Percentiles rank a stretch among this genome's conserved stretches.
phyloP scores from a whole-genome alignment of 2,329 filamentous ascomycete species.

The Trichoderma endophyticum region DNA sequence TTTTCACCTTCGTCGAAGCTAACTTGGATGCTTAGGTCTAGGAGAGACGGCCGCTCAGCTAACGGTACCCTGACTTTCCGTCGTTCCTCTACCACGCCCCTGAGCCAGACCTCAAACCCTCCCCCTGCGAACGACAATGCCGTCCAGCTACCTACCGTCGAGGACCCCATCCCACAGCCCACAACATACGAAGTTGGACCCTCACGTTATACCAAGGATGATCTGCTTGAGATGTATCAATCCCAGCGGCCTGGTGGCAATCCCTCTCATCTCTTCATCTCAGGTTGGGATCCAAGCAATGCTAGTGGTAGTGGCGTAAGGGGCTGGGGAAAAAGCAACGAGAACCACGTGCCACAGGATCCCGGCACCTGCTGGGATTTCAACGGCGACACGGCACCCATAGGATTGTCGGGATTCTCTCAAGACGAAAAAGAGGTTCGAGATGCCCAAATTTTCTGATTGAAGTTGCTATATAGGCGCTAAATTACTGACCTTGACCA shows the following conservation, averaged over 20 bases:
- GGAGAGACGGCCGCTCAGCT: constrained; percentile 54
- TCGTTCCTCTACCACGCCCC: constrained; percentile 58
- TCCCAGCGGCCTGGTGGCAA: constrained; percentile 47
- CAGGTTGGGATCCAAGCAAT: constrained; percentile 75
- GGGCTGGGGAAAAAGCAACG: constrained; percentile 74
- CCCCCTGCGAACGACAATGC: constrained; percentile 37
- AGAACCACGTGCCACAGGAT: constrained; percentile 70
- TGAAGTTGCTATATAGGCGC: not conserved
- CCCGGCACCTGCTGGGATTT: constrained; percentile 92
- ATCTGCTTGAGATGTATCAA: constrained; percentile 72
- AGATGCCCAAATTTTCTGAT: constrained; percentile 7
- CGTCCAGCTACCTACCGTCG: constrained; percentile 37
- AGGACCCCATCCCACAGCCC: constrained; percentile 36
- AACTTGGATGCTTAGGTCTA: constrained; percentile 44
- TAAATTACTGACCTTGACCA: constrained; percentile 39
- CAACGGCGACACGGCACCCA: constrained; percentile 64
- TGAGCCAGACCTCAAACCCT: constrained; percentile 41
- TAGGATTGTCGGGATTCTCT: constrained; percentile 70
- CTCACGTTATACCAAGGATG: constrained; percentile 71
- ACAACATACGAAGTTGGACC: constrained; percentile 38
- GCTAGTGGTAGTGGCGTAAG: constrained; percentile 61
- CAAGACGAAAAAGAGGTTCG: constrained; percentile 58
- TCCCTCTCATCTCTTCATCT: constrained; percentile 64
- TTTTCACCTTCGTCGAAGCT: constrained; percentile 16
- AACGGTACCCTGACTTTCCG: constrained; percentile 65